Base-by-base conservation (phyloP, 2,329 filamentous ascomycete genomes). In the Colletotrichum spinosum region DNA sequence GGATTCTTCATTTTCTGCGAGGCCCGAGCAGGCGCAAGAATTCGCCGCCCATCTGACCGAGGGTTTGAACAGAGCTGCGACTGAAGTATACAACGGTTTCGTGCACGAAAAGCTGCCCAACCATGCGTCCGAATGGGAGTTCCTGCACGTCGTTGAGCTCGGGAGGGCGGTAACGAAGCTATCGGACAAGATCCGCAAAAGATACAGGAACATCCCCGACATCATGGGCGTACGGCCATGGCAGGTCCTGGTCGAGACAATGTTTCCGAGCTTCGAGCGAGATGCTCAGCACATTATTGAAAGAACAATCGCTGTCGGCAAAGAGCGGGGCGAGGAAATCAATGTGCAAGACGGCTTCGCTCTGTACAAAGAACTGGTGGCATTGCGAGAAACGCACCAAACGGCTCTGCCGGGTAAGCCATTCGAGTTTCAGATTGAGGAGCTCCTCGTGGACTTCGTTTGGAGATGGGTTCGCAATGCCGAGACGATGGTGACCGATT, bases 271-370 rank as follows among this genome's bases (percentile, higher is more conserved):
- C 67, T 98, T 97, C 75, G 94, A 97, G 62, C 89, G 92, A 68
- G 95, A 99, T 76, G 92, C 93, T 6, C 87, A 91, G 68, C 94
- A 95, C 72, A 88, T 99, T 69, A 90, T 98, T 46, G 86, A 89
- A 69, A 87, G 91, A 60, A 96, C 98, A 67, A 84, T 98, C 69
- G 86, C 91, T 64, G 86, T 90, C 57, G 88, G 92, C 25, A 86
- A 91, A 69, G 85, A 88, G 39, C 88, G 85, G 56, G 89, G 87
- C 12, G 85, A 89, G 60, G 93, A 97, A 71, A 88, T 98, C 53
- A 90, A 92, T 44, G 87, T 98, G 34, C 88, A 97, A 73, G 96
- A 99, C 76, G 96, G 95, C 0, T 98, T 99, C 75, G 92, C 97
- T 70, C 81, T 99, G 15, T 99, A 99, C 80, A 91, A 88, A 72